phyloP scores from a whole-genome alignment of 2,329 filamentous ascomycete genomes.

The Alternaria metachromatica region DNA sequence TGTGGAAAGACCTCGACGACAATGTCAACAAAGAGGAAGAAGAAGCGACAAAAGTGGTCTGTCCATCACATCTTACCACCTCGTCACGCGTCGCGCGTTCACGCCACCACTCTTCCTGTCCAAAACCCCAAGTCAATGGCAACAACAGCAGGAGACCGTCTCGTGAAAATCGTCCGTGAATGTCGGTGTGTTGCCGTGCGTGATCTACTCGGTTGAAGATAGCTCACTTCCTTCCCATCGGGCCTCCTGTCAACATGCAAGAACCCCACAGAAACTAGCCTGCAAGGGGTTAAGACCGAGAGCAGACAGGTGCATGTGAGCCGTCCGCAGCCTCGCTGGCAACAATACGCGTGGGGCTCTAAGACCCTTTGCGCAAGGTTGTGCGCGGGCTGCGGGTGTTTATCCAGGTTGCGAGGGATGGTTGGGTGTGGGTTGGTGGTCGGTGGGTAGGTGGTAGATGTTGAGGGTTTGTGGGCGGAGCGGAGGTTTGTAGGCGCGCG shows the following conservation, averaged over 20 bases:
- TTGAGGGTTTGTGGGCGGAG: neutral
- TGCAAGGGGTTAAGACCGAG: neutral
- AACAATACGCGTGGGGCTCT: neutral
- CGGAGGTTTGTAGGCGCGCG: neutral
- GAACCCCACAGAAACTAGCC: neutral
- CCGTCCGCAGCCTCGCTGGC: neutral
- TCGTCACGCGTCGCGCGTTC: neutral
- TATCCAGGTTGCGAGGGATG: neutral
- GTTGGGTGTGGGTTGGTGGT: neutral
- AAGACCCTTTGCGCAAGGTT: neutral
- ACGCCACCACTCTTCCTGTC: neutral
- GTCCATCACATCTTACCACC: neutral
- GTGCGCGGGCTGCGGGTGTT: neutral
- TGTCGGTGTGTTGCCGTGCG: constrained; percentile 2
- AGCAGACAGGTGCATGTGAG: neutral
- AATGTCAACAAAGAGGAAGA: neutral
- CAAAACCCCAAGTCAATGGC: neutral
- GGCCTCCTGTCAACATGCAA: neutral
- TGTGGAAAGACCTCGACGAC: neutral
- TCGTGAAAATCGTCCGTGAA: constrained; percentile 1
- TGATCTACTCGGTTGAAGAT: constrained; percentile 1
- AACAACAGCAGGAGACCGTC: neutral
- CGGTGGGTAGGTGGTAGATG: neutral
- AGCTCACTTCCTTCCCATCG: neutral
- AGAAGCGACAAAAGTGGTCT: neutral